Conservation (phyloP, 2,329 filamentous ascomycete species). For the Ambrosiella xylebori region DNA sequence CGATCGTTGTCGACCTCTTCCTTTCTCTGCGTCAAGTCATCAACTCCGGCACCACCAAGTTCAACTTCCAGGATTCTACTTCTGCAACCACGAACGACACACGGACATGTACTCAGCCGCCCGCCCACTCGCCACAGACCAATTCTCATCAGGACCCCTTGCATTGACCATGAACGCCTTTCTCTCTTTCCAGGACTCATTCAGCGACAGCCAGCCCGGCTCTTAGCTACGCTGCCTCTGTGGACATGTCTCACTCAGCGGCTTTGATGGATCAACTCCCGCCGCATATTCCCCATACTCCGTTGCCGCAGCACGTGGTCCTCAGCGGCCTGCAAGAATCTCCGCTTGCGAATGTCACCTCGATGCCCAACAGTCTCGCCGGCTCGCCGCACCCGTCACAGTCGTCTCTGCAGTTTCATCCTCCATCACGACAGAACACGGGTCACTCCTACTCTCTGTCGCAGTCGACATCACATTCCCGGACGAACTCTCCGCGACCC, state of each 20-base stretch:
- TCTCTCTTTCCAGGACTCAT: conserved; percentile 11
- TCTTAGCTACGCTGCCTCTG: conserved; percentile 3
- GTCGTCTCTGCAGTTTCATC: neutral
- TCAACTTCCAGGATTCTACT: neutral
- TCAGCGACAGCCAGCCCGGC: conserved; percentile 8
- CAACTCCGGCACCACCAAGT: neutral
- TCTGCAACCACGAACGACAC: neutral
- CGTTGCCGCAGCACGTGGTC: neutral
- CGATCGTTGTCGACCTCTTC: neutral
- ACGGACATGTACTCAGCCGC: neutral
- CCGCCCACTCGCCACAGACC: neutral
- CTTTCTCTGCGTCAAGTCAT: neutral
- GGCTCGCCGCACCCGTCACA: neutral
- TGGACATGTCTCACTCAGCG: neutral
- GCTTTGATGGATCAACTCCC: neutral
- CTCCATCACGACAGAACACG: neutral
- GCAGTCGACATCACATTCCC: neutral
- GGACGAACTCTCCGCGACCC: neutral
- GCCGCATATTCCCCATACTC: neutral
- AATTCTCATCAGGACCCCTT: conserved; percentile 2
- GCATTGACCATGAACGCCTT: conserved; percentile 11
- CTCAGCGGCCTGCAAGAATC: neutral
- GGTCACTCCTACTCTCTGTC: neutral
- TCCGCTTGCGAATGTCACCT: neutral
- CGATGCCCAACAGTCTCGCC: neutral